Base-by-base conservation (phyloP, 2,329 filamentous ascomycete species). In the Aspergillus sp. region DNA sequence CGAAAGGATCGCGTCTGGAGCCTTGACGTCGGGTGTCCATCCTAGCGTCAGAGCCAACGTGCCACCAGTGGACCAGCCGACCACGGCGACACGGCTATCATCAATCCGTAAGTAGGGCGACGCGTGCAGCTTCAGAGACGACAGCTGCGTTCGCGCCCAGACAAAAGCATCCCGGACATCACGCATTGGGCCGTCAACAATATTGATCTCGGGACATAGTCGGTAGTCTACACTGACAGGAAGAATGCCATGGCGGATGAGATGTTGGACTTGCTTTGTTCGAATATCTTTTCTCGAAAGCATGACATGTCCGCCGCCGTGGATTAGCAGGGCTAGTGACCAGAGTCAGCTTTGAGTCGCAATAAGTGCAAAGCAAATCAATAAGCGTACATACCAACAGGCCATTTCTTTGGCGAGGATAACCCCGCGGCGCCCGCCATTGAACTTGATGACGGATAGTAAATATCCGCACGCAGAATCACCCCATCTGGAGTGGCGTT, bases 41-140 rank as follows among this genome's bases (percentile, higher is more conserved):
- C 62, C 79, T 0, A 81, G 64, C 0, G 78, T 72, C 74, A 84
- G 74, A 1, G 82, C 83, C 0, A 85, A 70, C 3, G 74, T 71
- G 0, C 81, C 83, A 0, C 82, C 83, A 0, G 77, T 75, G 0
- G 82, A 85, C 82, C 82, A 85, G 0, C 83, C 82, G 0, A 84
- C 68, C 0, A 67, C 76, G 0, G 80, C 78, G 0, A 83, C 71
- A 3, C 66, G 70, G 0, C 71, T 60, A 0, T 68, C 64, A 50
- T 72, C 64, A 0, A 51, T 6, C 6, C 34, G 22, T 0, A 69
- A 48, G 41, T 63, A 61, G 0, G 15, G 50, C 0, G 47, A 51
- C 17, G 54, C 11, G 6, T 13, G 5, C 11, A 66, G 57, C 0
- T 1, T 8, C 1, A 79, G 11, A 0, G 46, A 6, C 1, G 79